A percentile compares a stretch with the other conserved stretches of the same genome.
Evolutionary conservation across 805 yeast species (phyloP).

Genomic region (Ogataea nitratoaversa): DNA sequence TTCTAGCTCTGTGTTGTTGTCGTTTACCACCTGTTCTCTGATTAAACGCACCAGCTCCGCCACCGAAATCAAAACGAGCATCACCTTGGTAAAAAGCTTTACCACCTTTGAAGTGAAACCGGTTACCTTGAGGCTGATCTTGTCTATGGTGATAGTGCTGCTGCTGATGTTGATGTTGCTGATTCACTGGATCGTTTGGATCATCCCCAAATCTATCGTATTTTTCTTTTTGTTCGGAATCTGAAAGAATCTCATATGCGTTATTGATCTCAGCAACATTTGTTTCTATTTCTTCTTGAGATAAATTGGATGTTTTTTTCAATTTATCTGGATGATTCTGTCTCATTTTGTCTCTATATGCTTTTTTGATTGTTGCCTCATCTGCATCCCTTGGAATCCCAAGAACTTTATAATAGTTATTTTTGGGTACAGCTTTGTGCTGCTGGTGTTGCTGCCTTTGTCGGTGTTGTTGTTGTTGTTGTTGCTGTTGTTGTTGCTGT

Average conservation of each 20-base stretch:
- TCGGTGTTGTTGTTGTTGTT: conserved; percentile 37
- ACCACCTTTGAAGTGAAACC: conserved; percentile 11
- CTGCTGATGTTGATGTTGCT: conserved; percentile 7
- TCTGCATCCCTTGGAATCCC: conserved; percentile 67
- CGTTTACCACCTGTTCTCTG: neutral
- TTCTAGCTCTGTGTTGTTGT: neutral
- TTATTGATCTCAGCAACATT: conserved; percentile 91
- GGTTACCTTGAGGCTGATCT: conserved; percentile 7
- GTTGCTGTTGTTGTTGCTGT: conserved; percentile 45
- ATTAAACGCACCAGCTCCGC: conserved; percentile 7
- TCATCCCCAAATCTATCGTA: conserved; percentile 48
- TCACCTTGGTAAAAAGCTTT: conserved; percentile 10
- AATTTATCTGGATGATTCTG: conserved; percentile 92
- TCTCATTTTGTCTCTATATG: conserved; percentile 73
- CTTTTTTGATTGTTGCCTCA: conserved; percentile 69
- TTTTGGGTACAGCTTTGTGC: conserved; percentile 28
- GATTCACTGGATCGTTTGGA: conserved; percentile 19
- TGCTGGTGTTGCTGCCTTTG: conserved; percentile 33
- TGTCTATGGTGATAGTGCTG: conserved; percentile 5
- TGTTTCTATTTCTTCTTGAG: conserved; percentile 64
- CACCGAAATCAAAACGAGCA: conserved; percentile 7
- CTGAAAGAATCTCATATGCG: conserved; percentile 82
- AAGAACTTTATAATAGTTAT: conserved; percentile 75
- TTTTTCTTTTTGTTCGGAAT: conserved; percentile 55
- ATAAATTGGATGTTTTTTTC: conserved; percentile 49